A percentile compares a stretch with the other conserved stretches of the same genome.
Conservation (phyloP, 352 stramenopile species). For the Phytophthora idaei region DNA sequence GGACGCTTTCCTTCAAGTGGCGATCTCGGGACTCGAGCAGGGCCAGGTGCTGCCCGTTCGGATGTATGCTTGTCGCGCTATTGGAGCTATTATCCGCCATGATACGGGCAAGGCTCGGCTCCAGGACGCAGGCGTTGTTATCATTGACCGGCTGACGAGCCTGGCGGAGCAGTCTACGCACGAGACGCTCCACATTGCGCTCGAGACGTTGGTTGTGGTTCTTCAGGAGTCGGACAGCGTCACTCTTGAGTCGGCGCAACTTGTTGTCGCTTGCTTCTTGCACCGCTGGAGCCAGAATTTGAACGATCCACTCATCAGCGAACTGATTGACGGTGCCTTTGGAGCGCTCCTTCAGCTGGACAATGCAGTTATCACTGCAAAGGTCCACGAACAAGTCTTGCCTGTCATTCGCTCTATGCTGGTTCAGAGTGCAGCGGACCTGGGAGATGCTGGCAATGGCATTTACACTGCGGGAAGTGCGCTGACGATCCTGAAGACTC, state of each 20-base stretch:
- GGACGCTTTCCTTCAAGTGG: conserved; percentile 67
- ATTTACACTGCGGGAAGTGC: conserved; percentile 67
- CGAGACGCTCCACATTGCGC: conserved; percentile 80
- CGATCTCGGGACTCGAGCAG: conserved; percentile 76
- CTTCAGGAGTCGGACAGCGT: conserved; percentile 61
- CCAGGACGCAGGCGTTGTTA: conserved; percentile 47
- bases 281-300: conserved; percentile 71
- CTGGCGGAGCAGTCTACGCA: conserved; percentile 61
- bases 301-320: conserved; percentile 76
- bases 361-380: conserved; percentile 57
- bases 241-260: conserved; percentile 44
- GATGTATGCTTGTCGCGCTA: conserved; percentile 79
- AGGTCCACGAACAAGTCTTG: conserved; percentile 67
- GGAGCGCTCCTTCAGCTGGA: conserved; percentile 71
- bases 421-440: conserved; percentile 48
- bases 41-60: conserved; percentile 75
- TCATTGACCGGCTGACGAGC: conserved; percentile 67
- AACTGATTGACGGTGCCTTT: conserved; percentile 75
- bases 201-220: conserved; percentile 78
- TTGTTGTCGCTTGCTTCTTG: conserved; percentile 65
- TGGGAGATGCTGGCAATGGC: conserved; percentile 60
- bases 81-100: conserved; percentile 70
- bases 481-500: conserved; percentile 75
- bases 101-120: conserved; percentile 65
- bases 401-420: conserved; percentile 69